Evolutionary conservation across 2,329 filamentous ascomycete species (phyloP).

Genomic region (Chalaropsis thielavioides): DNA sequence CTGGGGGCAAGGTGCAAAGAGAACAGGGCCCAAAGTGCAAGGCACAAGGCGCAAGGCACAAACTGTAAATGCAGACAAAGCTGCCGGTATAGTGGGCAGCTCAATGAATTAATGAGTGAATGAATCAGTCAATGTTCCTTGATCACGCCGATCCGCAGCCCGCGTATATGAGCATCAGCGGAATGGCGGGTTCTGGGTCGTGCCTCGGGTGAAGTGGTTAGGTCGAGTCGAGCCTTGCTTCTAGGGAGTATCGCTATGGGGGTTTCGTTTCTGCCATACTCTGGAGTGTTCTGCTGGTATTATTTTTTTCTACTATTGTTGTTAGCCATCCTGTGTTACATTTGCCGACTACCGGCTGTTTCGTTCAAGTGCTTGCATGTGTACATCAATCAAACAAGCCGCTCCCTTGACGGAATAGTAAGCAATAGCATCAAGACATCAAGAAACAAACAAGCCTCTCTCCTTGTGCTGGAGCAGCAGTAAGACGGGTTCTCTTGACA

Average conservation of each 20-base stretch:
- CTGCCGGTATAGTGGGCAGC: background rate
- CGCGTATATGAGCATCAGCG: background rate
- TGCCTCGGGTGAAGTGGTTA: background rate
- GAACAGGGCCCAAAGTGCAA: conserved; percentile 11
- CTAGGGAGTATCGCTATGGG: background rate
- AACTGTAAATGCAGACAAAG: background rate
- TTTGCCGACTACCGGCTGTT: background rate
- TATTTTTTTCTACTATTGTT: background rate
- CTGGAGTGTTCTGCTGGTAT: background rate
- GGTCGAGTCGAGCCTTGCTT: too few relatives aligned
- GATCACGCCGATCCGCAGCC: background rate
- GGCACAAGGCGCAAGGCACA: background rate
- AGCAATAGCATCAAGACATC: background rate
- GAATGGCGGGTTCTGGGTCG: background rate
- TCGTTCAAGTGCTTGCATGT: background rate
- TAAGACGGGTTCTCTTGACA: background rate
- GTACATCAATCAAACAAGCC: background rate
- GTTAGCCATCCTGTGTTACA: background rate
- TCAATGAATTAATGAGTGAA: background rate
- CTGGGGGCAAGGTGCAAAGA: background rate
- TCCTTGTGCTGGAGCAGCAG: background rate
- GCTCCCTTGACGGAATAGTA: background rate
- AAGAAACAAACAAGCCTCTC: background rate
- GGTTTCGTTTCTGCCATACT: background rate
- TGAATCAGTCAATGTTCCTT: background rate